phyloP scores from a whole-genome alignment of 441 rosid genomes.

The Pelargonium australe region DNA sequence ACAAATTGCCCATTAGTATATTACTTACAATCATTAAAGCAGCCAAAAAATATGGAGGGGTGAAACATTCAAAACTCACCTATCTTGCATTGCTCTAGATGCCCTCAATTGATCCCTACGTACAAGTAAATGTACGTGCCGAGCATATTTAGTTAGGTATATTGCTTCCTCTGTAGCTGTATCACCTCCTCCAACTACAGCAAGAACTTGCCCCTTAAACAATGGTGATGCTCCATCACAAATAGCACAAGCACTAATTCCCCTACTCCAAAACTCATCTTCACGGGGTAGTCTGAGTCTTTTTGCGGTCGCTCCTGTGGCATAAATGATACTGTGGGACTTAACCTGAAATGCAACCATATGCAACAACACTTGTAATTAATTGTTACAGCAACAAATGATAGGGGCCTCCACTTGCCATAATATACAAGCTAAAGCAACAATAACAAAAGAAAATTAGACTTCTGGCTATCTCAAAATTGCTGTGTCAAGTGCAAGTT shows the following conservation, averaged over 20 bases:
- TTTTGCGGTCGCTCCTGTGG: conserved; percentile 93
- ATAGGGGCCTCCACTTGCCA: background rate
- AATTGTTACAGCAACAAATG: background rate
- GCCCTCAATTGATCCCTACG: conserved; percentile 82
- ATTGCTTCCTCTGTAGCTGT: conserved; percentile 96
- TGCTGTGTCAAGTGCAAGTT: background rate
- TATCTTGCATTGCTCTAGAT: conserved; percentile 97
- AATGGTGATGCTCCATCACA: conserved; percentile 98
- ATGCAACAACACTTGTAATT: conserved; percentile 3
- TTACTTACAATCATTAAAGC: conserved; percentile 32
- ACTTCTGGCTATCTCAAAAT: background rate
- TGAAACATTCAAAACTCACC: conserved; percentile 41
- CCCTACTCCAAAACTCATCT: conserved; percentile 98
- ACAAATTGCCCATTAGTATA: conserved; percentile 62
- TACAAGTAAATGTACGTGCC: conserved; percentile 94
- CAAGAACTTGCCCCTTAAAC: conserved; percentile 91
- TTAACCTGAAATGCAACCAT: conserved; percentile 50
- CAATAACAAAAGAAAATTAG: background rate
- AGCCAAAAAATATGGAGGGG: background rate
- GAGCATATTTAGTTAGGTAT: conserved; percentile 87
- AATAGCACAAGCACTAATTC: conserved; percentile 98
- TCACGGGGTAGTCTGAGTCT: conserved; percentile 80
- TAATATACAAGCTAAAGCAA: background rate
- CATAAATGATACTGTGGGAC: conserved; percentile 70
- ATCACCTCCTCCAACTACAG: conserved; percentile 99